Evolutionary conservation across 2,329 filamentous ascomycete species (phyloP), one percentile per base, ranked within the genome.

Genomic region (Dactylellina cionopaga): DNA sequence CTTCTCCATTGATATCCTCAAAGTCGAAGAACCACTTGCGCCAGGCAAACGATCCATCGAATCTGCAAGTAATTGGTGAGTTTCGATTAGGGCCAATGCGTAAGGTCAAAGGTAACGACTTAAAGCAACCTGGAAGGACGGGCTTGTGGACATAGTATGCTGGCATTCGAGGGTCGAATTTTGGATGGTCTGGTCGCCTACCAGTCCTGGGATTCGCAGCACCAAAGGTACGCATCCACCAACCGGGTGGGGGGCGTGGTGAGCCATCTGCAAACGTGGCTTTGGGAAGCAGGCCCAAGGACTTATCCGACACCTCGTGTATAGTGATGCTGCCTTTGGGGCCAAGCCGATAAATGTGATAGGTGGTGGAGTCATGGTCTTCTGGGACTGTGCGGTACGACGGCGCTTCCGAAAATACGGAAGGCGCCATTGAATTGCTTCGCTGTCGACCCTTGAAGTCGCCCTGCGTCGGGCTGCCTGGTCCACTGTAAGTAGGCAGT

Each of bases 331-430:
- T 27, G 7, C 59, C 69, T 24, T 58, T 51, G 9, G 27, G 44
- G 19, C 52, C 59, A 5, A 56, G 17, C 15, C 63, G 41, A 22
- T 74, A 74, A 13, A 74, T 31, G 24, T 74, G 69, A 27, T 74
- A 74, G 9, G 44, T 59, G 4, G 69, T 74, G 24, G 68, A 65
- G 25, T 74, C 62, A 13, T 74, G 55, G 31, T 63, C 49, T 5
- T 58, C 55, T 44, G 69, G 60, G n/a, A 66, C 68, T n/a, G 63
- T 68, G 47, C 69, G 69, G 17, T 74, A 74, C 3, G 69, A 66
- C 29, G 69, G 69, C 5, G 63, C 69, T 37, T 66, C 52, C 11
- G 69, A 73, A 22, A 22, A 19, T 7, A 73, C n/a, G 19, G 69
- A 74, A 29, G 62, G 69, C 10, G 69, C 33, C 17, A 43, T 37